Evolutionary conservation across 495 filamentous ascomycete species (phyloP).

Genomic region (Xylaria grammica): DNA sequence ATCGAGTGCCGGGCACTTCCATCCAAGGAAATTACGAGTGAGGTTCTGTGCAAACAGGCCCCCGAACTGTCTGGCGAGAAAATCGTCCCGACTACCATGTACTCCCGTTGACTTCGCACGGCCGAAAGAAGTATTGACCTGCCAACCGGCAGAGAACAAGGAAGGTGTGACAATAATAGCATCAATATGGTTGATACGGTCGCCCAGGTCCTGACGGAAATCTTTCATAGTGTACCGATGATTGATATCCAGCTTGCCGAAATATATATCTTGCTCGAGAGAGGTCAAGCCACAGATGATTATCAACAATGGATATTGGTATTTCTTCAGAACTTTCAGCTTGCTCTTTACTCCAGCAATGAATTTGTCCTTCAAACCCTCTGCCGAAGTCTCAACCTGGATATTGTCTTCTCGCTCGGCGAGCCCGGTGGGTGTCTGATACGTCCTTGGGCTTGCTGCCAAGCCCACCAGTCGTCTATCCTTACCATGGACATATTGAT

Average conservation of each 20-base stretch:
- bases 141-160: conserved; percentile 37
- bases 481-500: conserved; percentile 26
- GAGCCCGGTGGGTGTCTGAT: not conserved
- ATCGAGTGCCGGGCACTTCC: conserved; percentile 28
- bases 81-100: conserved; percentile 22
- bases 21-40: conserved; percentile 17
- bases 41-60: conserved; percentile 28
- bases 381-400: conserved; percentile 26
- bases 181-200: conserved; percentile 29
- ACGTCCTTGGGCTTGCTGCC: not conserved
- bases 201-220: conserved; percentile 33
- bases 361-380: conserved; percentile 26
- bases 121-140: conserved; percentile 30
- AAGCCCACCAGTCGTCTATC: conserved; percentile 19
- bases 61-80: conserved; percentile 36
- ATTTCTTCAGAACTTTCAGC: conserved; percentile 26
- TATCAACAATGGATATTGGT: conserved; percentile 32
- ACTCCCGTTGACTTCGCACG: not conserved
- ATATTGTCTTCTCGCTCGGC: conserved; percentile 27
- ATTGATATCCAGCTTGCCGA: conserved; percentile 21
- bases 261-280: conserved; percentile 44
- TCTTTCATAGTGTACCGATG: conserved; percentile 24
- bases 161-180: conserved; percentile 31
- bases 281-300: conserved; percentile 42
- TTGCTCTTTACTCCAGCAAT: conserved; percentile 20